Evolutionary conservation across 2,329 filamentous ascomycete genomes (phyloP), one percentile per base, ranked within the genome.

Genomic region (Fusarium sp.): DNA sequence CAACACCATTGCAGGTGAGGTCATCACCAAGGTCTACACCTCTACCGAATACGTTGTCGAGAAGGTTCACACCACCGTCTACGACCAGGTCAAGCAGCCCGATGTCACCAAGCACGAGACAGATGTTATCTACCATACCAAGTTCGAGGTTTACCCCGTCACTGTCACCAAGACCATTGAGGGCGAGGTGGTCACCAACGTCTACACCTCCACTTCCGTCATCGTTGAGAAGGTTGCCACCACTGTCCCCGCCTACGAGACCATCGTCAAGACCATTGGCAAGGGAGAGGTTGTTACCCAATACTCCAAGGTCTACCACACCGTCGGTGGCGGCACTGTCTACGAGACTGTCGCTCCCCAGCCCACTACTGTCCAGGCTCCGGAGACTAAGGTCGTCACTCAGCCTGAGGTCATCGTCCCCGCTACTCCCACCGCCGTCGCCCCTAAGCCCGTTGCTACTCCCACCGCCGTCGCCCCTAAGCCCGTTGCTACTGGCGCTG

Each of bases 61-160:
- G 67, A 81, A 81, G 23, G 74, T 81, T 40, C 79, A 81, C 14
- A 73, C 78, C 38, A 77, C 77, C 13, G 56, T 79, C 66, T 73
- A 79, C 64, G 75, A 80, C 67, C 81, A 81, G 8, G 76, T 82
- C 33, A 79, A 81, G 20, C 75, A 76, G 33, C 79, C 81, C n/a
- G 84, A 81, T 10, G 67, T 79, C 40, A 82, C 80, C 5, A 78
- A 79, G 26, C 80, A 79, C 1, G 76, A 76, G 14, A 50, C 52
- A 8, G 60, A 78, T 66, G 74, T 81, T 14, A 78, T 78, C 23
- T 83, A 84, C 73, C 80, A 77, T 7, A 85, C 83, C 35, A 62
- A 81, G 49, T 86, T 84, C 14, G 80, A 78, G 30, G 76, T 85
- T 10, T 83, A 81, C 75, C 84, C 85, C 15, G 72, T 85, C 8